A percentile compares a stretch with the other conserved stretches of the same genome.
These are phyloP conservation scores for Akanthomyces lecanii DNA, from an alignment of 2,329 filamentous ascomycete genomes.

Conservation along the genomic window DNA sequence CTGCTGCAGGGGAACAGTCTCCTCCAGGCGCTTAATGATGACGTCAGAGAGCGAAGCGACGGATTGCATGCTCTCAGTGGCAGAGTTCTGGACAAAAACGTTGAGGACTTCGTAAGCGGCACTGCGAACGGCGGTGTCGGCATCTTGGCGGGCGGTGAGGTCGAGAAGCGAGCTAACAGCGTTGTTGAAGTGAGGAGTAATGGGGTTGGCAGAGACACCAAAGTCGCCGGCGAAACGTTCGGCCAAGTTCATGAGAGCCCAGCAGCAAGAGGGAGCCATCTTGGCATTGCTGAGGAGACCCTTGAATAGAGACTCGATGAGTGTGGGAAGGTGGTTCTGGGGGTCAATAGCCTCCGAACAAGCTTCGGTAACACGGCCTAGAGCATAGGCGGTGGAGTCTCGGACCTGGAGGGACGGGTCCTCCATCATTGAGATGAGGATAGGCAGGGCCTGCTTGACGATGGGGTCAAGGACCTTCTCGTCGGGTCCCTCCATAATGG, in stretches of 20 bases:
- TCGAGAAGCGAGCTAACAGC: conserved; percentile 81
- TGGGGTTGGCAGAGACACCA: conserved; percentile 70
- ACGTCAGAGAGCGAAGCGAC: conserved; percentile 82
- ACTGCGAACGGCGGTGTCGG: conserved; percentile 84
- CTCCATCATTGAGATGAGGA: conserved; percentile 88
- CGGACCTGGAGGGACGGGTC: conserved; percentile 85
- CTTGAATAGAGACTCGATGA: conserved; percentile 85
- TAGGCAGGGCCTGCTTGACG: conserved; percentile 89
- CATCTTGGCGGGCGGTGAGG: conserved; percentile 77
- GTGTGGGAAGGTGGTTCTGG: conserved; percentile 70
- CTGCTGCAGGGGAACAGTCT: conserved; percentile 80
- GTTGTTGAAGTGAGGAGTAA: conserved; percentile 89
- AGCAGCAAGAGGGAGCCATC: conserved; percentile 98
- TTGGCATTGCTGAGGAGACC: conserved; percentile 87
- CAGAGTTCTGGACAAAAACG: conserved; percentile 87
- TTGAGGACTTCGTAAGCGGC: conserved; percentile 97
- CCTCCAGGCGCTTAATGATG: conserved; percentile 84
- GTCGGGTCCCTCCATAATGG: conserved; percentile 97
- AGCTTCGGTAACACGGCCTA: conserved; percentile 92
- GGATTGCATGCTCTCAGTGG: conserved; percentile 75
- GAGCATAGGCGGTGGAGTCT: conserved; percentile 92
- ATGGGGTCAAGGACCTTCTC: conserved; percentile 88
- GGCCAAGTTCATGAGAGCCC: conserved; percentile 97
- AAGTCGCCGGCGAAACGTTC: conserved; percentile 90
- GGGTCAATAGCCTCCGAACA: conserved; percentile 91